Evolutionary conservation across 441 rosid genomes (phyloP), one percentile per base, ranked within the genome.

Genomic region (Pelargonium fulgidum): DNA sequence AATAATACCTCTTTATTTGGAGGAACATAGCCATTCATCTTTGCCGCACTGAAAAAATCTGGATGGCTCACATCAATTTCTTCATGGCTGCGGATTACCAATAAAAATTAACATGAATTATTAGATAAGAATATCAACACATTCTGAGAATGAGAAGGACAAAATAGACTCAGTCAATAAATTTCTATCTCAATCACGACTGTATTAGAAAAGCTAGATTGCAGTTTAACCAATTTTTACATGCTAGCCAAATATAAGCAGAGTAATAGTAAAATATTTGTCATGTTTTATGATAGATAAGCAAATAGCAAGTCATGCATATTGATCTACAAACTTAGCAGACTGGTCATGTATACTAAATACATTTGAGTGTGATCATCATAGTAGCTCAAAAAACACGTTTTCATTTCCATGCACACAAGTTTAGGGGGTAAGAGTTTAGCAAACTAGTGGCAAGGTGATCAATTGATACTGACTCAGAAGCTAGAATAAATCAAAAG

Each of bases 21-120:
- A 82, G 98, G 98, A 77, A 84, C 78, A 58, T 94, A 94, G 70
- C 98, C 94, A 89, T 90, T 90, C 69, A 80, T 86, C 83, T 92
- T 92, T 69, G 94, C 98, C 17, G 97, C 72, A 66, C 85, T 81
- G 68, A 92, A 92, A 79, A 94, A 92, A 1, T 94, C 97, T 47
- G 98, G 98, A 83, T 94, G 99, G 79, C 87, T 92, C 67, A 92
- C 98, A 77, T 94, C 98, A n/a, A 86, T 85, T 67, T 92, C 98
- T 76, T 90, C 98, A 78, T 89, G 94, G 85, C 99, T 91, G 86
- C 79, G 80, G 44, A 75, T 72, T 64, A 74, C 14, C 68, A 76
- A 59, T 24, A 68, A 68, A 50, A 78, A 47, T 24, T 44, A 17
- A 9, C 8, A 48, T 41, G 62, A 26, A 56, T 61, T 10, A 50